These are phyloP conservation scores for Hygrophila difformis DNA, from an alignment of 257 asterid genomes.

Conservation along the genomic window DNA sequence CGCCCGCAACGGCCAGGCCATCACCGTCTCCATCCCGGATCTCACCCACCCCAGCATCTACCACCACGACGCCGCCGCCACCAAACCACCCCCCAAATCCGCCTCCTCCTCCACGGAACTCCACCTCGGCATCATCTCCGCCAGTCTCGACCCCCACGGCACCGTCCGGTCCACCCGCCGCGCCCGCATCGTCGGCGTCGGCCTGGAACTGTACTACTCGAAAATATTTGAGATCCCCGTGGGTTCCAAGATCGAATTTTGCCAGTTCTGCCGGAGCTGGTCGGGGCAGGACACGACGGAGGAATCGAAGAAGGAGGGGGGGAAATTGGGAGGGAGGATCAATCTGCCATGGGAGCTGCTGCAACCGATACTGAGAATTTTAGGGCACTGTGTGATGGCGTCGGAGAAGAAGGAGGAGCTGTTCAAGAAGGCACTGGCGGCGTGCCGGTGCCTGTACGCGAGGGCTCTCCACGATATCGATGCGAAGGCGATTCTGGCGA, in stretches of 20 bases:
- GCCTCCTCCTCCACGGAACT: slow-evolving; percentile 36
- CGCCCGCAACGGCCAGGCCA: slow-evolving; percentile 45
- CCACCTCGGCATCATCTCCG: slow-evolving; percentile 53
- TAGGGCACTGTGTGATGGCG: slow-evolving; percentile 74
- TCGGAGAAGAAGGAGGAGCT: slow-evolving; percentile 31
- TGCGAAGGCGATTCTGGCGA: slow-evolving; percentile 65
- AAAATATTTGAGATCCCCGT: slow-evolving; percentile 44
- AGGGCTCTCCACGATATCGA: slow-evolving; percentile 63
- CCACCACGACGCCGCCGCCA: slow-evolving; percentile 33
- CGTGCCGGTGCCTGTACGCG: slow-evolving; percentile 42
- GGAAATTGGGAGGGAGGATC: slow-evolving; percentile 29
- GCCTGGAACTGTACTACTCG: slow-evolving; percentile 46
- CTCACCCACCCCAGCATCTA: slow-evolving; percentile 63
- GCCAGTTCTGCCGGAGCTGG: slow-evolving; percentile 59
- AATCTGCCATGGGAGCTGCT: slow-evolving; percentile 60
- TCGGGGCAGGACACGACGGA: slow-evolving; percentile 25
- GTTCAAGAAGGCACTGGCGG: slow-evolving; percentile 35
- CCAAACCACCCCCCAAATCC: slow-evolving; percentile 37
- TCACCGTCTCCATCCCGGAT: slow-evolving; percentile 62
- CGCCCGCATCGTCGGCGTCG: slow-evolving; percentile 65
- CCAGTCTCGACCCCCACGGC: slow-evolving; percentile 57
- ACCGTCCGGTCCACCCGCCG: slow-evolving; percentile 58
- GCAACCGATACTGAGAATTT: slow-evolving; percentile 56
- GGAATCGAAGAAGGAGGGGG: background rate
- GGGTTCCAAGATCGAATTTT: slow-evolving; percentile 65